phyloP scores from a whole-genome alignment of 352 stramenopile species.

The Blastocystis sp. region DNA sequence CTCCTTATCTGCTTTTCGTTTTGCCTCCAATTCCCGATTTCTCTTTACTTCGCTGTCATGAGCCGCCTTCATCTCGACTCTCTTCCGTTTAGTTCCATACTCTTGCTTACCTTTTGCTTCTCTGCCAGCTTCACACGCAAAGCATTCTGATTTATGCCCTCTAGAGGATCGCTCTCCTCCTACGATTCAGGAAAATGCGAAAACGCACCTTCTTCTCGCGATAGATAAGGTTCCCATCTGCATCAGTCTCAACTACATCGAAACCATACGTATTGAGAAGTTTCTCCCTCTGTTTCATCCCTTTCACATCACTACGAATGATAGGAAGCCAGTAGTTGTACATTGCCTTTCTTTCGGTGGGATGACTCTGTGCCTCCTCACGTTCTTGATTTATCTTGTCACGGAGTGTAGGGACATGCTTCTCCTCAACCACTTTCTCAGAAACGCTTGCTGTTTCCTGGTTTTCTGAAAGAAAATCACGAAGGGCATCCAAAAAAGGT shows the following conservation, averaged over 20 bases:
- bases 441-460: neutral
- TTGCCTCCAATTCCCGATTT: slow-evolving; percentile 41
- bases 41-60: slow-evolving; percentile 44
- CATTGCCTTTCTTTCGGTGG: slow-evolving; percentile 1
- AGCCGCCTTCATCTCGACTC: slow-evolving; percentile 10
- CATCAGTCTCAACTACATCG: slow-evolving; percentile 22
- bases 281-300: slow-evolving; percentile 34
- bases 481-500: neutral
- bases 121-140: slow-evolving; percentile 47
- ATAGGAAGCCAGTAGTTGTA: neutral
- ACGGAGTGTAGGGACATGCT: neutral
- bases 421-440: neutral
- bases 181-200: neutral
- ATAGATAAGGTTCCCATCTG: slow-evolving; percentile 38
- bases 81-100: neutral
- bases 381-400: slow-evolving; percentile 11
- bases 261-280: slow-evolving; percentile 51
- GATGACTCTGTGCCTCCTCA: slow-evolving; percentile 1
- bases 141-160: slow-evolving; percentile 39
- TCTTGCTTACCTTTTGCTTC: neutral
- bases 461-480: neutral
- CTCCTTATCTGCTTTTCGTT: slow-evolving; percentile 36
- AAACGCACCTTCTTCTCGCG: neutral
- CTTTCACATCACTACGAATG: neutral
- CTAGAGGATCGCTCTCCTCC: slow-evolving; percentile 28